These are phyloP conservation scores for Wickerhamomyces ciferrii DNA, from an alignment of 805 yeast species.

Conservation along the genomic window DNA sequence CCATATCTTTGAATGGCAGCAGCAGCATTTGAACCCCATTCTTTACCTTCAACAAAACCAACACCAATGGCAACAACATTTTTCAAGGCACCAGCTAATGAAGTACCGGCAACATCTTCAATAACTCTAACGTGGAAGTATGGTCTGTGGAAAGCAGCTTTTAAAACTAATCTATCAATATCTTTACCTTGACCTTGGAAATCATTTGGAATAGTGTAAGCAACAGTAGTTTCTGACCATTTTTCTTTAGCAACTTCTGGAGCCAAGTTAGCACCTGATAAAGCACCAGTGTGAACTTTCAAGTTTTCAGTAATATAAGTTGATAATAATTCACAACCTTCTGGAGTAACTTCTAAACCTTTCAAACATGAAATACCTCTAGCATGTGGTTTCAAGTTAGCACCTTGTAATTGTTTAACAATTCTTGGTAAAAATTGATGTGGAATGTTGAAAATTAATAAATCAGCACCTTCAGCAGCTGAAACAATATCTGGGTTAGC, in stretches of 20 bases:
- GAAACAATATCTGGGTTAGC: conserved; percentile 83
- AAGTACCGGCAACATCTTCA: conserved; percentile 92
- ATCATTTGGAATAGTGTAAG: conserved; percentile 72
- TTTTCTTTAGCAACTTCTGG: conserved; percentile 93
- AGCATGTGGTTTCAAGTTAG: conserved; percentile 60
- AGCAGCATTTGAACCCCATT: conserved; percentile 99
- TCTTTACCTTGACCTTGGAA: conserved; percentile 37
- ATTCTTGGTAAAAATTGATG: conserved; percentile 89
- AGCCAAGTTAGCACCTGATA: conserved; percentile 96
- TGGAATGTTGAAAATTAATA: conserved; percentile 90
- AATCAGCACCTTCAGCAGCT: conserved; percentile 77
- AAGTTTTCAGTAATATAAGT: conserved; percentile 73
- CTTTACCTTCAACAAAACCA: conserved; percentile 95
- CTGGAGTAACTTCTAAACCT: conserved; percentile 77
- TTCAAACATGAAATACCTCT: conserved; percentile 95
- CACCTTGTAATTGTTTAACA: conserved; percentile 63
- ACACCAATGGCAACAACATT: conserved; percentile 95
- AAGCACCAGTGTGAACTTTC: conserved; percentile 90
- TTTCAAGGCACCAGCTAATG: conserved; percentile 95
- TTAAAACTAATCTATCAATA: conserved; percentile 66
- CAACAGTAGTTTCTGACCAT: conserved; percentile 98
- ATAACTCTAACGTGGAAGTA: conserved; percentile 95
- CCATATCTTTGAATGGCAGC: conserved; percentile 98
- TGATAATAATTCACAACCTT: conserved; percentile 82
- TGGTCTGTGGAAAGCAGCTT: conserved; percentile 90